These are phyloP conservation scores for Sorghum bicolor DNA, from an alignment of 176 grass and related monocot genomes.

Conservation along the genomic window Sorghum_bicolor_NCBIv3 NC_012879.2:57990001-57990500, in stretches of 20 bases:
- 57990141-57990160: conserved; percentile 7
- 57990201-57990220: conserved; percentile 48
- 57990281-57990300: conserved; percentile 64
- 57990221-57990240: conserved; percentile 66
- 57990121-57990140: neutral
- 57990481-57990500: neutral
- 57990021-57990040: neutral
- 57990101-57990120: neutral
- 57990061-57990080: neutral
- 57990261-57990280: conserved; percentile 80
- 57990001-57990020: neutral
- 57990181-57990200: neutral
- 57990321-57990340: neutral
- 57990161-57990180: neutral
- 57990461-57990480: neutral
- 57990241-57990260: conserved; percentile 60
- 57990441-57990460: neutral
- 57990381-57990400: neutral
- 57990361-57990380: neutral
- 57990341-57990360: neutral
- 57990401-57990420: neutral
- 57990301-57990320: conserved; percentile 73
- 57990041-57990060: neutral
- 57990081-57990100: neutral
- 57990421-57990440: neutral